Conservation (phyloP, 768 basidiomycete species). For the Neoboletus brunneissimus region DNA sequence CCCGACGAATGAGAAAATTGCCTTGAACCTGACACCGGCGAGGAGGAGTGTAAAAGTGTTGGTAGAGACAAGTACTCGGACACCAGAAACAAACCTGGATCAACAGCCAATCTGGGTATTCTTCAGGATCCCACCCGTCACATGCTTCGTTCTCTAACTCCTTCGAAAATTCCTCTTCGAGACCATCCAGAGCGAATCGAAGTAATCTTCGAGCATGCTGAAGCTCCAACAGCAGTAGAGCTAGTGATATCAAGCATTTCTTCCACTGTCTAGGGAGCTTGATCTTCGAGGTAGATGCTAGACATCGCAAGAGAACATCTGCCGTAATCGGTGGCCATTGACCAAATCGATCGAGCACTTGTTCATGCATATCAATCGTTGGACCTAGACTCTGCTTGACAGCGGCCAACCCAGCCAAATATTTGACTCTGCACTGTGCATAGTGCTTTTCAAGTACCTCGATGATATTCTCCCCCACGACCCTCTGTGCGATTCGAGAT, state of each 20-base stretch:
- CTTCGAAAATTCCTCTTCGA: too few relatives aligned
- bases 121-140: slow-evolving; percentile 8
- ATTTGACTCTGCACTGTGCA: neutral
- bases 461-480: too few relatives aligned
- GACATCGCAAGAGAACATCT: too few relatives aligned
- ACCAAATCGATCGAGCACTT: neutral
- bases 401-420: neutral
- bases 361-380: neutral
- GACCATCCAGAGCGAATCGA: too few relatives aligned
- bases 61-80: too few relatives aligned
- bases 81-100: slow-evolving; percentile 34
- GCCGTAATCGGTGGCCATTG: slow-evolving; percentile 31
- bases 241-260: too few relatives aligned
- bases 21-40: too few relatives aligned
- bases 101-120: slow-evolving; percentile 40
- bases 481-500: neutral
- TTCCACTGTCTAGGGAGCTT: too few relatives aligned
- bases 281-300: too few relatives aligned
- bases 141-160: slow-evolving; percentile 11
- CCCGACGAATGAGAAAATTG: too few relatives aligned
- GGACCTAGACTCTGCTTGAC: slow-evolving; percentile 14
- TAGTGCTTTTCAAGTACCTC: neutral
- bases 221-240: too few relatives aligned
- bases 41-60: neutral
- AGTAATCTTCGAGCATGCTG: too few relatives aligned